Conservation (phyloP, 768 basidiomycete genomes). For the Agaricus sinodeliciosus region DNA sequence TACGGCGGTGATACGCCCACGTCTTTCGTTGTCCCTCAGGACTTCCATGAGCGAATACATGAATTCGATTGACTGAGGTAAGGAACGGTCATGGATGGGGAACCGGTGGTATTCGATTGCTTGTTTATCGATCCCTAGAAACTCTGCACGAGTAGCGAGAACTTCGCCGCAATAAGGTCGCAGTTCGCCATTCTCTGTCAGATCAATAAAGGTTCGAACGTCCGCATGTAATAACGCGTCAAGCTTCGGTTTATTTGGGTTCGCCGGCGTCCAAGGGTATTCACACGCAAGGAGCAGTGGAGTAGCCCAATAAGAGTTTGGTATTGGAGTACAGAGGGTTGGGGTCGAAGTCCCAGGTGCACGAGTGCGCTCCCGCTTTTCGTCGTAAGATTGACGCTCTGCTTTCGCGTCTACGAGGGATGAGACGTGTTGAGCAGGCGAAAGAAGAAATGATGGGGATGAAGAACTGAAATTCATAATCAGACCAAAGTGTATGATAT, state of each 20-base stretch:
- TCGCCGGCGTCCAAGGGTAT: slow-evolving; percentile 67
- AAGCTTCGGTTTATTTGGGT: slow-evolving; percentile 56
- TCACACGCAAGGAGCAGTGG: slow-evolving; percentile 70
- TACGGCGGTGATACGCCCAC: slow-evolving; percentile 60
- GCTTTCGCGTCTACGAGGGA: no score
- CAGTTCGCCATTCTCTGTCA: slow-evolving; percentile 78
- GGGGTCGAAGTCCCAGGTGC: slow-evolving; percentile 10
- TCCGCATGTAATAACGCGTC: slow-evolving; percentile 67
- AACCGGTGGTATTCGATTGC: slow-evolving; percentile 73
- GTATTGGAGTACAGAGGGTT: slow-evolving; percentile 49
- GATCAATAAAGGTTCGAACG: slow-evolving; percentile 77
- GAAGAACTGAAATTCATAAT: no score
- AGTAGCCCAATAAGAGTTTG: slow-evolving; percentile 85
- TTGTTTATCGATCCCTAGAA: slow-evolving; percentile 47
- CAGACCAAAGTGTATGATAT: no score
- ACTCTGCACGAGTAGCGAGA: slow-evolving; percentile 45
- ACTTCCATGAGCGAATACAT: slow-evolving; percentile 55
- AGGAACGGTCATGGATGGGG: slow-evolving; percentile 66
- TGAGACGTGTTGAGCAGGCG: no score
- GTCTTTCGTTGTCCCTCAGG: slow-evolving; percentile 50
- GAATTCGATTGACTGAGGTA: slow-evolving; percentile 53
- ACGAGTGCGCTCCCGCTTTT: not conserved
- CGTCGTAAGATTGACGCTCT: not conserved
- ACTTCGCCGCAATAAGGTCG: slow-evolving; percentile 47
- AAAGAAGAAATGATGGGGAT: no score